Evolutionary conservation across 129 eudicot species (phyloP).

Genomic region (Smallanthus sonchifolius): DNA sequence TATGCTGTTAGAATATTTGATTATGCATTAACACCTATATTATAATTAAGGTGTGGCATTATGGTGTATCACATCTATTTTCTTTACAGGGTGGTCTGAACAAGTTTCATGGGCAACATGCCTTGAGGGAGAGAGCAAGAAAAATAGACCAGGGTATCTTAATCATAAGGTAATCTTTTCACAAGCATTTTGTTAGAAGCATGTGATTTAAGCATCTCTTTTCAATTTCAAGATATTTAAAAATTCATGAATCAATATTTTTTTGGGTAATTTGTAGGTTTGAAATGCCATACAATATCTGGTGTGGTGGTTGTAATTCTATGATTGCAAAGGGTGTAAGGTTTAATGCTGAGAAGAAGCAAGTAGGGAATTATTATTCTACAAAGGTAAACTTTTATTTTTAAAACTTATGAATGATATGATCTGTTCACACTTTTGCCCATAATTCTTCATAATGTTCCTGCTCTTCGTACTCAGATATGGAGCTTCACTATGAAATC

Average conservation of each 20-base stretch:
- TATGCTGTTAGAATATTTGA: conserved; percentile 13
- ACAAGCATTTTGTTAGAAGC: not conserved
- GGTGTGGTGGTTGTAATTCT: conserved; percentile 97
- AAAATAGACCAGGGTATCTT: conserved; percentile 96
- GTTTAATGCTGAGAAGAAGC: conserved; percentile 96
- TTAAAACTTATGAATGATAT: not conserved
- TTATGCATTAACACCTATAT: not conserved
- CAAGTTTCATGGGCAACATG: conserved; percentile 97
- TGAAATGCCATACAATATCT: conserved; percentile 91
- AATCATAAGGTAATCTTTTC: conserved; percentile 68
- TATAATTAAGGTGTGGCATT: not conserved
- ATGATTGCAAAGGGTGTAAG: conserved; percentile 98
- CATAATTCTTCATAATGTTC: conserved; percentile 11
- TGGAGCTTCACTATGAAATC: conserved; percentile 94
- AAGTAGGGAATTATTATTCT: conserved; percentile 96
- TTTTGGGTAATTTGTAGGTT: conserved; percentile 43
- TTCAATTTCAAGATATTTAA: not conserved
- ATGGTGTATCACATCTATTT: not conserved
- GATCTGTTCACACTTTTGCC: not conserved
- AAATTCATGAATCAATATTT: not conserved
- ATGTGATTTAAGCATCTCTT: not conserved
- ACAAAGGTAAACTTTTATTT: conserved; percentile 50
- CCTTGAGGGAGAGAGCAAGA: conserved; percentile 91
- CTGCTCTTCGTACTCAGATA: conserved; percentile 47
- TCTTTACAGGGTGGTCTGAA: conserved; percentile 76